Evolutionary conservation across 2,329 filamentous ascomycete genomes (phyloP), one percentile per base, ranked within the genome.

Genomic region (Endocalyx cinctus): DNA sequence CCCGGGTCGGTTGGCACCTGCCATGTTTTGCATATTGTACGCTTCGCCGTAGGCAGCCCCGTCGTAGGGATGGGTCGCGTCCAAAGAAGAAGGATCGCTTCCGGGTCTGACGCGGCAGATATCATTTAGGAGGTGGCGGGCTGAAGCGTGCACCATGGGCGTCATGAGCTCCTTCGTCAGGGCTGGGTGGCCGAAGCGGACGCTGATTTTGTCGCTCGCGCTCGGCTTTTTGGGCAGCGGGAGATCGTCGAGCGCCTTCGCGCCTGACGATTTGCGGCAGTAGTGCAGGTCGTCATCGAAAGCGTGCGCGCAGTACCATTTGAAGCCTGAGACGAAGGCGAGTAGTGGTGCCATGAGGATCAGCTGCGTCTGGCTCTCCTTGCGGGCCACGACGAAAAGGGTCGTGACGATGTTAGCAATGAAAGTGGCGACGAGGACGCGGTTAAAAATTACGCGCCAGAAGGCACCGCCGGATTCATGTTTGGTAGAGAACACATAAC

Each of bases 401-500:
- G 39, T 38, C 12, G 41, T 41, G 12, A 44, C 41, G 7, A 46
- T 30, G 23, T 48, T 46, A n/a, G 40, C 31, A 17, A 48, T 38
- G 13, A 48, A 26, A 3, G 43, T 39, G 3, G 41, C 43, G 16
- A 46, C 43, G 17, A 48, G 37, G 10, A 46, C 28, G 18, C 90
- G 82, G 60, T 97, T 96, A 70, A 87, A 90, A 6, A 96, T 61
- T 2, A 88, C 76, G 13, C 86, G 79, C 90, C 90, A 97, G 57
- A 87, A 94, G 51, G 84, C 75, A 35, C 90, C 90, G 5, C 88
- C 89, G 1, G 87, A 94, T 54, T 97, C 90, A 25, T 84, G 94
- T 67, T 96, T 96, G 29, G 90, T 97, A 43, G 94, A 77, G 54
- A 95, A 95, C 43, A 95, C 82, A 60, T 96, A 94, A 14, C 45